Conservation (phyloP, 2,329 filamentous ascomycete genomes). For the Rugonectria rugulosa region DNA sequence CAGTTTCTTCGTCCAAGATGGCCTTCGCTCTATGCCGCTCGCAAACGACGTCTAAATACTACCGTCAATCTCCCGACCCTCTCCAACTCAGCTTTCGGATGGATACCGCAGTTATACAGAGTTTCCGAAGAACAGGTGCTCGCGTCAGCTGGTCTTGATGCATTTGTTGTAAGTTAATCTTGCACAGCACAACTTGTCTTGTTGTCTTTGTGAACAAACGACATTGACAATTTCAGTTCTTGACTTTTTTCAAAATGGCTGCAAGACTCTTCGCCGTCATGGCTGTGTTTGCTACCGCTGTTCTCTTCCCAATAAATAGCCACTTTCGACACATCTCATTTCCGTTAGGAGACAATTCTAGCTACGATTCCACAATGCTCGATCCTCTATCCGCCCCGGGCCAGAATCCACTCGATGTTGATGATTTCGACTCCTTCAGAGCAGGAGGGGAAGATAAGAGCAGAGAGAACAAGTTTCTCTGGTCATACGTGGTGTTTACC, state of each 20-base stretch:
- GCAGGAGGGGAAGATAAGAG: constrained; percentile 45
- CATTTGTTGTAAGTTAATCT: constrained; percentile 75
- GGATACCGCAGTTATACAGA: constrained; percentile 85
- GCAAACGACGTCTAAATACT: constrained; percentile 75
- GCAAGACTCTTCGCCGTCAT: constrained; percentile 82
- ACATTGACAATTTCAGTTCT: constrained; percentile 62
- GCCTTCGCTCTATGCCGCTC: constrained; percentile 88
- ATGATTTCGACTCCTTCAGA: constrained; percentile 31
- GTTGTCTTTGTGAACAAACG: background rate
- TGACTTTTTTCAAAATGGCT: constrained; percentile 95
- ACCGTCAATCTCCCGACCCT: constrained; percentile 74
- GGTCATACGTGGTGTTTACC: constrained; percentile 94
- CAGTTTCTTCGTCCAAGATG: constrained; percentile 89
- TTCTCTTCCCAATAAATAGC: constrained; percentile 87
- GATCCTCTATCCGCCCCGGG: constrained; percentile 14
- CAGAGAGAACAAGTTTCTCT: constrained; percentile 67
- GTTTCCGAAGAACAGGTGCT: constrained; percentile 91
- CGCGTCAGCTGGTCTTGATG: constrained; percentile 89
- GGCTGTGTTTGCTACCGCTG: constrained; percentile 79
- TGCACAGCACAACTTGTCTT: background rate
- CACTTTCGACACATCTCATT: constrained; percentile 55
- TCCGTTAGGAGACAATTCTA: background rate
- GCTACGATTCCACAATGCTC: constrained; percentile 5
- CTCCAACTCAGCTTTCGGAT: constrained; percentile 86
- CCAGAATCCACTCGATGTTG: constrained; percentile 25